phyloP scores from a whole-genome alignment of 2,329 filamentous ascomycete species.

The Purpureocillium takamizusanense region DNA sequence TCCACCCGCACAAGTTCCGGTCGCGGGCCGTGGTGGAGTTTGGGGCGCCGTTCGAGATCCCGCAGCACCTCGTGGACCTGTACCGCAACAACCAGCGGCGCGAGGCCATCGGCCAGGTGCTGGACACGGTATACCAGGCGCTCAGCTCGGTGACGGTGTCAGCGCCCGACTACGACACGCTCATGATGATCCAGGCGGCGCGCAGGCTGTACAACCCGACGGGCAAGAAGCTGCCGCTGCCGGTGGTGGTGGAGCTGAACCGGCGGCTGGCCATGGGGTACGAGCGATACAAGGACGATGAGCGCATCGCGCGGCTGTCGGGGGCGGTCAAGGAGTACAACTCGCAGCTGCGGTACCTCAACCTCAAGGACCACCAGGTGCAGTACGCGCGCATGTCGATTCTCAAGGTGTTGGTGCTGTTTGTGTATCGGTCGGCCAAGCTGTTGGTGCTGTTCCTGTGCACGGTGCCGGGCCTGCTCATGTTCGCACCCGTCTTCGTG shows the following conservation, averaged over 20 bases:
- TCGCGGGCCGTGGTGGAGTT: constrained; percentile 95
- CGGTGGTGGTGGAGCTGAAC: constrained; percentile 90
- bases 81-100: constrained; percentile 77
- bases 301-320: constrained; percentile 67
- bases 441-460: constrained; percentile 67
- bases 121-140: constrained; percentile 80
- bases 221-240: constrained; percentile 84
- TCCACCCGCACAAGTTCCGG: constrained; percentile 96
- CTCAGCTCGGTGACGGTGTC: constrained; percentile 85
- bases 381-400: constrained; percentile 81
- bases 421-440: constrained; percentile 75
- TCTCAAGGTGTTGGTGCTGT: constrained; percentile 62
- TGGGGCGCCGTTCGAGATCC: constrained; percentile 79
- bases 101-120: constrained; percentile 75
- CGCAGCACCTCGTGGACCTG: constrained; percentile 70
- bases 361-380: constrained; percentile 88
- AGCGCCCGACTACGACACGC: constrained; percentile 86
- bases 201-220: constrained; percentile 89
- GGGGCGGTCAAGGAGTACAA: constrained; percentile 79
- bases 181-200: constrained; percentile 94
- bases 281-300: constrained; percentile 84
- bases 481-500: constrained; percentile 85
- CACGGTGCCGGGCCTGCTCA: constrained; percentile 74
- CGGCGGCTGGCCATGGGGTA: constrained; percentile 85
- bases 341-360: constrained; percentile 72